Percentiles rank a stretch among this genome's conserved stretches.
Conservation (phyloP, 306 rosid genomes). For the Purshia tridentata region DNA sequence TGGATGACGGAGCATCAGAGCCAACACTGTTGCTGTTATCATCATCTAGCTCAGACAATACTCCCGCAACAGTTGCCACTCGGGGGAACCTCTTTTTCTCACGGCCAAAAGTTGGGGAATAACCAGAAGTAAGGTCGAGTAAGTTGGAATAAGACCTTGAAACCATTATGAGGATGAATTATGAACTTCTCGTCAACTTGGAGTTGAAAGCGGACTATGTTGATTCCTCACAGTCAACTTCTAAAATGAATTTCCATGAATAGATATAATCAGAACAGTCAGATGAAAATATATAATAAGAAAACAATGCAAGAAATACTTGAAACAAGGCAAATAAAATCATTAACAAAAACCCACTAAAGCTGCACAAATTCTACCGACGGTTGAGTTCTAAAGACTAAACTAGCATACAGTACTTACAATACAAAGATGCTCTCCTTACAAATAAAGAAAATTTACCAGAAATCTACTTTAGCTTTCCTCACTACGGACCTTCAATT, state of each 20-base stretch:
- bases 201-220: slow-evolving; percentile 22
- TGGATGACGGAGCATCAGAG: slow-evolving; percentile 77
- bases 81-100: slow-evolving; percentile 81
- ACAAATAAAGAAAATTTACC: background rate
- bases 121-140: slow-evolving; percentile 78
- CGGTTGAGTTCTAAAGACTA: background rate
- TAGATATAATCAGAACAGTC: background rate
- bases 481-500: background rate
- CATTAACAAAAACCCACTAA: background rate
- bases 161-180: slow-evolving; percentile 42
- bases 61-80: slow-evolving; percentile 83
- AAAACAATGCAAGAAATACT: slow-evolving; percentile 13
- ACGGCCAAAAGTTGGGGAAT: slow-evolving; percentile 53
- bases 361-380: slow-evolving; percentile 4
- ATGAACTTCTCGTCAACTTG: slow-evolving; percentile 11
- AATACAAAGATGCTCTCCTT: background rate
- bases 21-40: slow-evolving; percentile 61
- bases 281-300: background rate
- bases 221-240: slow-evolving; percentile 31
- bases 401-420: background rate
- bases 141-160: slow-evolving; percentile 89
- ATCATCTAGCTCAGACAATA: slow-evolving; percentile 76
- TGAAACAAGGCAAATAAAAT: slow-evolving; percentile 14
- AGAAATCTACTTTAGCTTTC: background rate
- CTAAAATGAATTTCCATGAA: slow-evolving; percentile 10